These are phyloP conservation scores for Cucumis hystrix DNA, from an alignment of 306 rosid species.

Conservation along the genomic window DNA sequence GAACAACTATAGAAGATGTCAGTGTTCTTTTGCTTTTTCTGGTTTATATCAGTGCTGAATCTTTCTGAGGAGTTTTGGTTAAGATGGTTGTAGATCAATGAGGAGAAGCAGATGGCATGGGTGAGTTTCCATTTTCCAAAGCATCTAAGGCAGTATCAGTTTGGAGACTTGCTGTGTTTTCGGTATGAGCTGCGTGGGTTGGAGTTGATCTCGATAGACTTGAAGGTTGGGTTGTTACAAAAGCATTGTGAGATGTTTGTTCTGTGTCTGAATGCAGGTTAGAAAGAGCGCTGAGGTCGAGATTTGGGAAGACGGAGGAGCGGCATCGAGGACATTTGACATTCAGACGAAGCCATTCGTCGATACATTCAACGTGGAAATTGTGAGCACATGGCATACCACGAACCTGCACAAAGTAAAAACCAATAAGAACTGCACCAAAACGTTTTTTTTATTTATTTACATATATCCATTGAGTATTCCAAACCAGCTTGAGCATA, in stretches of 20 bases:
- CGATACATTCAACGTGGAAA: constrained; percentile 93
- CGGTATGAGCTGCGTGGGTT: constrained; percentile 45
- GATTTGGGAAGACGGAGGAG: constrained; percentile 96
- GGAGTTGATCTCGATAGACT: constrained; percentile 64
- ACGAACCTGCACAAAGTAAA: constrained; percentile 52
- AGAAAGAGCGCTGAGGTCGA: constrained; percentile 92
- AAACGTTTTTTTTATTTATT: no score
- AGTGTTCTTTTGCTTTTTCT: background rate
- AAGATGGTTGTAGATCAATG: constrained; percentile 21
- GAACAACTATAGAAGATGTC: background rate
- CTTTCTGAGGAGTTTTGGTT: background rate
- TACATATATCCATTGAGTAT: no score
- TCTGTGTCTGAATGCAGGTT: constrained; percentile 79
- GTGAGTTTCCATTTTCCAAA: constrained; percentile 40
- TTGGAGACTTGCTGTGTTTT: constrained; percentile 33
- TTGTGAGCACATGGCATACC: constrained; percentile 98
- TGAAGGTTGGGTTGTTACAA: constrained; percentile 55
- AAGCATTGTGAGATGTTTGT: constrained; percentile 50
- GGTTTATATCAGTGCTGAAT: background rate
- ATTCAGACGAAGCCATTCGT: constrained; percentile 95
- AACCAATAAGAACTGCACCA: background rate
- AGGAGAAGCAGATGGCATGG: constrained; percentile 8
- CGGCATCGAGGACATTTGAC: constrained; percentile 99
- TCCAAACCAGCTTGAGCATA: no score
- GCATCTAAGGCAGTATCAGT: constrained; percentile 31